Conservation (phyloP, 768 basidiomycete genomes). For the Boletus edulis region DNA sequence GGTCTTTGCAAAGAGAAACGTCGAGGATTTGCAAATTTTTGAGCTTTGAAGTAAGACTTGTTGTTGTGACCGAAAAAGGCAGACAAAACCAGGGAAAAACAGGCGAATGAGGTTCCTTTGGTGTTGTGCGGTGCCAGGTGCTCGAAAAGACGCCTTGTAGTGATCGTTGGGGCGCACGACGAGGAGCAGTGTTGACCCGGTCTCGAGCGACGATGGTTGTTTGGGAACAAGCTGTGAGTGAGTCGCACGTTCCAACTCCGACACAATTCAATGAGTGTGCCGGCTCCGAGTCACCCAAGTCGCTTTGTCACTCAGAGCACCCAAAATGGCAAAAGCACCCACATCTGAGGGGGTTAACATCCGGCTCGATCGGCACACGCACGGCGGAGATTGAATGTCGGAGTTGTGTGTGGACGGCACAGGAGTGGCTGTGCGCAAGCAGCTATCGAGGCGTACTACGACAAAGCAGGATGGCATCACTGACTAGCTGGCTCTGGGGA, state of each 20-base stretch:
- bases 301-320: constrained; percentile 6
- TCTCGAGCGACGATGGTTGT: constrained; percentile 31
- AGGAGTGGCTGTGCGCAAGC: constrained; percentile 13
- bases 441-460: constrained; percentile 8
- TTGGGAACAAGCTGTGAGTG: constrained; percentile 35
- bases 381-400: constrained; percentile 19
- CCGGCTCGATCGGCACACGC: constrained; percentile 8
- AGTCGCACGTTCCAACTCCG: constrained; percentile 32
- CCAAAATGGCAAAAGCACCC: background rate
- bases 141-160: background rate
- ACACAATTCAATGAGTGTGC: constrained; percentile 24
- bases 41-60: constrained; percentile 1
- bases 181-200: constrained; percentile 16
- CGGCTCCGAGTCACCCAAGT: constrained; percentile 23
- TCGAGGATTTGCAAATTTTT: constrained; percentile 23
- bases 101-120: constrained; percentile 1
- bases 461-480: constrained; percentile 46
- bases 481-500: constrained; percentile 77
- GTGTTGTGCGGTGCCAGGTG: background rate
- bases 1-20: background rate
- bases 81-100: constrained; percentile 12
- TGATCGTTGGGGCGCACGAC: constrained; percentile 9
- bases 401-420: constrained; percentile 12
- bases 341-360: background rate
- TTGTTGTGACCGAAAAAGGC: constrained; percentile 2